These are phyloP conservation scores for Penicillium sp. DNA, from an alignment of 2,329 filamentous ascomycete genomes.

Conservation along the genomic window DNA sequence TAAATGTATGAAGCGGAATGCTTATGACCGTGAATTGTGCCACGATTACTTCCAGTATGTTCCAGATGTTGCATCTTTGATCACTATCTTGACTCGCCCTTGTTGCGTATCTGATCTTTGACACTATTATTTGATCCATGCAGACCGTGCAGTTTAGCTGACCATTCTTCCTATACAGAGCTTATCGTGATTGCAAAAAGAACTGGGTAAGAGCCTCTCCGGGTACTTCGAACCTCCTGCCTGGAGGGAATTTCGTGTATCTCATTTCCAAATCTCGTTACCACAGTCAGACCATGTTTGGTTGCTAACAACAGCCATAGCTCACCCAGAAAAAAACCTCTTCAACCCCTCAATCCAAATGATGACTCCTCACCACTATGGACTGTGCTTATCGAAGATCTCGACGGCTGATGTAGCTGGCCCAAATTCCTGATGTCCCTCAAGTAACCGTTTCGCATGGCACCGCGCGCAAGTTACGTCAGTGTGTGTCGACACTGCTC, in stretches of 20 bases:
- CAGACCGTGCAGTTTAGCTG: background rate
- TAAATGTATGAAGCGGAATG: slow-evolving; percentile 82
- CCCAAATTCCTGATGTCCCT: background rate
- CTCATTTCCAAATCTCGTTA: background rate
- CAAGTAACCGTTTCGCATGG: background rate
- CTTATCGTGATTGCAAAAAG: slow-evolving; percentile 92
- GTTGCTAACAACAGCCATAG: slow-evolving; percentile 1
- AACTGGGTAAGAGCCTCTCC: slow-evolving; percentile 66
- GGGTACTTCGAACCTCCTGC: background rate
- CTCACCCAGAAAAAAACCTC: slow-evolving; percentile 11
- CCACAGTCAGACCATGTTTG: background rate
- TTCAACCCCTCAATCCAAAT: background rate
- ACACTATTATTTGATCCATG: background rate
- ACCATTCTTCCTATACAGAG: slow-evolving; percentile 52
- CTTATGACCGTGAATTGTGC: slow-evolving; percentile 83
- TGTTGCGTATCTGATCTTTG: background rate
- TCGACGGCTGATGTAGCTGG: background rate
- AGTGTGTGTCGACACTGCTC: no score
- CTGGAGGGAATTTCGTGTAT: background rate
- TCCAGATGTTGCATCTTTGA: background rate
- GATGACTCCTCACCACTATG: background rate
- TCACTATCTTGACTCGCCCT: background rate
- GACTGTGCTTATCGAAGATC: background rate
- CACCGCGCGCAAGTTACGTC: background rate
- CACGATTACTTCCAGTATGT: slow-evolving; percentile 90